Percentiles rank a stretch among this genome's conserved stretches.
phyloP scores from a whole-genome alignment of 2,329 filamentous ascomycete genomes.

The Thelonectria discophora region DNA sequence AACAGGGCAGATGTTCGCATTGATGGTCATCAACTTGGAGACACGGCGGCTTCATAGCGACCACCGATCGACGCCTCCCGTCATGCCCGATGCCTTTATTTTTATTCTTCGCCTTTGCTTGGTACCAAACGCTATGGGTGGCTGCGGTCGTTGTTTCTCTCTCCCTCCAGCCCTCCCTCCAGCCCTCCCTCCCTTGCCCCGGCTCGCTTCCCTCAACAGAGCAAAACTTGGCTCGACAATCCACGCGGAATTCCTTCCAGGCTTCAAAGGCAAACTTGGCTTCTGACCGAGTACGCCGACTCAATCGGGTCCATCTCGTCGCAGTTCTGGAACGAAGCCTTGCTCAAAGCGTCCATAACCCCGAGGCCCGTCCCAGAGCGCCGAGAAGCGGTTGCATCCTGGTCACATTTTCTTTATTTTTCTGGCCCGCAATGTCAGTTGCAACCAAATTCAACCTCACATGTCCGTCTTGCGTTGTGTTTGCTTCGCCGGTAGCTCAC shows the following conservation, averaged over 20 bases:
- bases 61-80: constrained; percentile 18
- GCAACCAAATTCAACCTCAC: constrained; percentile 9
- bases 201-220: constrained; percentile 1
- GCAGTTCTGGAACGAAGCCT: constrained; percentile 17
- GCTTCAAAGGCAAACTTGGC: background rate
- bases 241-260: constrained; percentile 10
- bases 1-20: constrained; percentile 8
- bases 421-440: too few relatives aligned
- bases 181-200: constrained; percentile 3
- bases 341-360: constrained; percentile 20
- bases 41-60: too few relatives aligned
- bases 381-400: constrained; percentile 1
- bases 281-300: constrained; percentile 12
- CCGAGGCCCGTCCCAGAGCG: constrained; percentile 14
- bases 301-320: constrained; percentile 13
- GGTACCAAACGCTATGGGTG: constrained; percentile 15
- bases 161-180: background rate
- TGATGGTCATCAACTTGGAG: constrained; percentile 1
- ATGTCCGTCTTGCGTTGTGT: background rate
- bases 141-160: constrained; percentile 6
- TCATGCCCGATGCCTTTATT: background rate
- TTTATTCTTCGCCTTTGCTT: constrained; percentile 11
- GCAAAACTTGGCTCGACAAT: background rate
- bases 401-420: constrained; percentile 1
- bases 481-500: background rate